Evolutionary conservation across 768 basidiomycete genomes (phyloP).

Genomic region (Mrakia hoshinonis): DNA sequence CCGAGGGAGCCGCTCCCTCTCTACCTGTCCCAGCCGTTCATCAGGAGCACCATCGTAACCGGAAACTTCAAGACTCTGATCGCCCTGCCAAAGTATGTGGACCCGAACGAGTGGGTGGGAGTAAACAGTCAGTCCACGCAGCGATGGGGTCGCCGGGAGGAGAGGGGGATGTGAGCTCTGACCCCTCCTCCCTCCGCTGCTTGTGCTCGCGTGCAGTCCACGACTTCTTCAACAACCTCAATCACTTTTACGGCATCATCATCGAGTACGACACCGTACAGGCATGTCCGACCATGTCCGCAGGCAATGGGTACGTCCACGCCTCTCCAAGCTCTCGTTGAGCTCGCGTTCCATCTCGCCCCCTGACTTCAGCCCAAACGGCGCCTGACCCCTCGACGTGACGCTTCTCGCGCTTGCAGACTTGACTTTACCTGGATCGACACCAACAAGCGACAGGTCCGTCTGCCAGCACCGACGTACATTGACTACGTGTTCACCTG

Average conservation of each 20-base stretch:
- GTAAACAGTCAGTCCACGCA: conserved; percentile 62
- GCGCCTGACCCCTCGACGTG: not conserved
- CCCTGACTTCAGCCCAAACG: not conserved
- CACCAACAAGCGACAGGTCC: conserved; percentile 75
- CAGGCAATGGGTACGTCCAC: conserved; percentile 62
- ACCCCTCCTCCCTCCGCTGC: not conserved
- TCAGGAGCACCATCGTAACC: conserved; percentile 88
- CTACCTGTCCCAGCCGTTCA: conserved; percentile 88
- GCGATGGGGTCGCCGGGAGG: no score
- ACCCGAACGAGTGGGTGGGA: conserved; percentile 95
- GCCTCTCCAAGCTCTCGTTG: not conserved
- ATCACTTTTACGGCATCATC: conserved; percentile 90
- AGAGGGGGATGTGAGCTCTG: not conserved
- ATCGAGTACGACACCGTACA: conserved; percentile 87
- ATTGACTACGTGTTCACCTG: conserved; percentile 98
- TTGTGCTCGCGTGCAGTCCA: conserved; percentile 53
- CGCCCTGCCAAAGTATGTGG: conserved; percentile 86
- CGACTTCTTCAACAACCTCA: conserved; percentile 94
- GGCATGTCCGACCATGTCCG: conserved; percentile 85
- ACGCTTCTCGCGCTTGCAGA: conserved; percentile 45
- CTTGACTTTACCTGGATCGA: conserved; percentile 93
- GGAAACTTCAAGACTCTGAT: conserved; percentile 99
- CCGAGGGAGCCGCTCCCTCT: conserved; percentile 41
- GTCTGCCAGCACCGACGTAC: conserved; percentile 86
- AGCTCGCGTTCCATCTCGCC: conserved; percentile 5